phyloP scores from a whole-genome alignment of 768 basidiomycete genomes.

The Lactarius indigo region DNA sequence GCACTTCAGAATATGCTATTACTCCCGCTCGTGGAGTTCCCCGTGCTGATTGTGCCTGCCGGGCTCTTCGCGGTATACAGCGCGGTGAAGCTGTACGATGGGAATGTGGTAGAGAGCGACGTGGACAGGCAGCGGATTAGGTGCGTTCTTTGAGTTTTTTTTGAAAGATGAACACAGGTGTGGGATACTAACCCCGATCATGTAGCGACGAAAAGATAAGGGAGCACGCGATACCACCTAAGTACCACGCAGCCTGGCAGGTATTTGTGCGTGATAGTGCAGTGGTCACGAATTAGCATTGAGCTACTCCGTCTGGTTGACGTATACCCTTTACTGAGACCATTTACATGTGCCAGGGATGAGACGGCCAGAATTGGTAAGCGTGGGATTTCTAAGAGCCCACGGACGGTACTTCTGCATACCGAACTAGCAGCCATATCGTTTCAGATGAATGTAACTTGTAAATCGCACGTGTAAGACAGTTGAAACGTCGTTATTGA shows the following conservation, averaged over 20 bases:
- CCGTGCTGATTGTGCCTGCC: conserved; percentile 23
- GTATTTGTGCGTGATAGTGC: background rate
- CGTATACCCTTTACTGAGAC: background rate
- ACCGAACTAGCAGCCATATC: background rate
- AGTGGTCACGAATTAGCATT: background rate
- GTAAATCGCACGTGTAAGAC: background rate
- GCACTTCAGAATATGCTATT: conserved; percentile 26
- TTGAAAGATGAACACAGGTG: background rate
- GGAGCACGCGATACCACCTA: conserved; percentile 15
- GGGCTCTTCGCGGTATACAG: conserved; percentile 25
- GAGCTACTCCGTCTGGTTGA: background rate
- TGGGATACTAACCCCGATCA: background rate
- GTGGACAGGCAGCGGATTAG: conserved; percentile 21
- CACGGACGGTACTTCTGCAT: background rate
- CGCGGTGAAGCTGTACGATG: conserved; percentile 22
- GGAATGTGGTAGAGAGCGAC: conserved; percentile 16
- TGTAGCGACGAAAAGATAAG: conserved; percentile 24
- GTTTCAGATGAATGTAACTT: background rate
- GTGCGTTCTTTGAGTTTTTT: conserved; percentile 1
- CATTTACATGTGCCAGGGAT: background rate
- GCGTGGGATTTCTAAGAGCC: background rate
- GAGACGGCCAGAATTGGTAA: background rate
- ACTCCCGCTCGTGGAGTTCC: conserved; percentile 23
- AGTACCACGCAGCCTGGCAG: conserved; percentile 19
- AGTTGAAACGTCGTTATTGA: conserved; percentile 17